phyloP scores from a whole-genome alignment of 441 rosid genomes.

The Adansonia gregorii region DNA sequence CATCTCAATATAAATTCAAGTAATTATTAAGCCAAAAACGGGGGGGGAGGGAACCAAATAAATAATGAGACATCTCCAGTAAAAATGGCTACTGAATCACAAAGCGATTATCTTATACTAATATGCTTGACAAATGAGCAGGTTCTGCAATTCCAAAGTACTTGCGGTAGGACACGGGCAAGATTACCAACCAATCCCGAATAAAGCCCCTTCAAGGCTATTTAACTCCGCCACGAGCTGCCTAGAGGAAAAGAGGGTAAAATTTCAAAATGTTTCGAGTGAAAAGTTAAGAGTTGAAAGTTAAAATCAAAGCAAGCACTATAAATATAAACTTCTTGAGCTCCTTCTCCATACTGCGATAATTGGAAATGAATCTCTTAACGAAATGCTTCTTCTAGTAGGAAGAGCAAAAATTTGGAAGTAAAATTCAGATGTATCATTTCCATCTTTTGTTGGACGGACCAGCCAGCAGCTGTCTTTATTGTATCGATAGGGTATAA shows the following conservation, averaged over 20 bases:
- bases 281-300: not conserved
- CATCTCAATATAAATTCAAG: not conserved
- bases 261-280: not conserved
- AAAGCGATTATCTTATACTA: not conserved
- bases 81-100: not conserved
- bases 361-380: slow-evolving; percentile 10
- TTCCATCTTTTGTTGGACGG: not conserved
- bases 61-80: not conserved
- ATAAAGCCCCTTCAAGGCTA: slow-evolving; percentile 69
- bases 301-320: not conserved
- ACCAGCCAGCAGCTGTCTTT: slow-evolving; percentile 83
- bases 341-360: not conserved
- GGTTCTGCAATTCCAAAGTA: slow-evolving; percentile 24
- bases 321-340: not conserved
- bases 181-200: slow-evolving; percentile 79
- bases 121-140: slow-evolving; percentile 3
- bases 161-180: slow-evolving; percentile 81
- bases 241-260: slow-evolving; percentile 40
- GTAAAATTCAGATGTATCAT: not conserved
- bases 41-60: not conserved
- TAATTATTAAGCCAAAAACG: not conserved
- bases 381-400: not conserved
- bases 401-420: not conserved
- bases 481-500: slow-evolving; percentile 78
- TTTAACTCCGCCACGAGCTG: slow-evolving; percentile 68